A percentile compares a stretch with the other conserved stretches of the same genome.
phyloP scores from a whole-genome alignment of 208 protist species.

The Wallacemonas sp. region DNA sequence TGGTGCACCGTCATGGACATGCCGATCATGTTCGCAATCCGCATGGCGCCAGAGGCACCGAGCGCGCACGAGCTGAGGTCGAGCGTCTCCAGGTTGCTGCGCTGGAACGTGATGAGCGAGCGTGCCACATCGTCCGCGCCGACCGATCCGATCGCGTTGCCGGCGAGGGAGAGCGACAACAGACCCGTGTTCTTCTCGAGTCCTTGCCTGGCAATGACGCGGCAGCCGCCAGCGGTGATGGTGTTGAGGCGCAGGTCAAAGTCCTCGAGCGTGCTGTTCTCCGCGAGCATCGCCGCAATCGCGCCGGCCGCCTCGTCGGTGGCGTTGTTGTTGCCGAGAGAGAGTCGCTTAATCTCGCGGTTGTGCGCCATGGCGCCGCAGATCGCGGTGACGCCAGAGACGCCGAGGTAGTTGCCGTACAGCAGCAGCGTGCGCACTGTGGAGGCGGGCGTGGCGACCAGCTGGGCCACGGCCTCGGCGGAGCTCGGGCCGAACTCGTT shows the following conservation, averaged over 20 bases:
- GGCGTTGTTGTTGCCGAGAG: constrained; percentile 84
- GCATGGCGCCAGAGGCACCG: constrained; percentile 60
- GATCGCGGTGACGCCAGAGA: constrained; percentile 46
- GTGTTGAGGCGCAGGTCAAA: constrained; percentile 85
- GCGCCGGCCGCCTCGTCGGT: constrained; percentile 54
- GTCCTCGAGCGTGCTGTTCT: constrained; percentile 67
- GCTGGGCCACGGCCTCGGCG: constrained; percentile 55
- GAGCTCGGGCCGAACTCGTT: constrained; percentile 84
- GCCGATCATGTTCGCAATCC: constrained; percentile 68
- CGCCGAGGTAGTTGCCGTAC: constrained; percentile 81
- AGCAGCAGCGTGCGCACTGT: constrained; percentile 58
- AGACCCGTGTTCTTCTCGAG: constrained; percentile 73
- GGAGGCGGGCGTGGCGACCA: constrained; percentile 52
- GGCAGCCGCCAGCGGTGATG: constrained; percentile 52
- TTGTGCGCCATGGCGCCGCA: constrained; percentile 61
- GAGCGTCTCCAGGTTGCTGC: constrained; percentile 53
- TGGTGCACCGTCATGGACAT: constrained; percentile 63
- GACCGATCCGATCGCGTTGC: constrained; percentile 72
- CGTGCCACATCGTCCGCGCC: constrained; percentile 69
- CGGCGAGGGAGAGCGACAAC: constrained; percentile 51
- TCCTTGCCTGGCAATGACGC: constrained; percentile 56
- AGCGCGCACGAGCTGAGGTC: constrained; percentile 80
- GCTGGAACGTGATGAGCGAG: constrained; percentile 51
- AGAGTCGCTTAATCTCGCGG: constrained; percentile 57
- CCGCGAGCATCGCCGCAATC: constrained; percentile 75